Evolutionary conservation across 495 filamentous ascomycete species (phyloP), one percentile per base, ranked within the genome.

Genomic region (Neurospora sp.): DNA sequence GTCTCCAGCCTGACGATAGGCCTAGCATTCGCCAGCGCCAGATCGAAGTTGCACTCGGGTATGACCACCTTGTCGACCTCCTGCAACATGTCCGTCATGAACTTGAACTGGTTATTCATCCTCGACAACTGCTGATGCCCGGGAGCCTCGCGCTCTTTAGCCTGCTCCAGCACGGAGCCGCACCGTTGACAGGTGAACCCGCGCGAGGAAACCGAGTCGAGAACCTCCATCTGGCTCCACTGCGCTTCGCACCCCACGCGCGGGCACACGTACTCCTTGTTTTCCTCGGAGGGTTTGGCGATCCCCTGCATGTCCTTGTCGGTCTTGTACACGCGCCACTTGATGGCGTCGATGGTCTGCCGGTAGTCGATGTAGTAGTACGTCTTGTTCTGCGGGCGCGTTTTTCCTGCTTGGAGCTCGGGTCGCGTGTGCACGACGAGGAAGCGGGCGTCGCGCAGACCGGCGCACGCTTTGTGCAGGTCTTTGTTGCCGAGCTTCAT

Each of bases 281-380:
- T 89, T 79, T 98, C 96, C 39, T 91, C 88, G 38, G 88, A 89
- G 2, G 93, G 93, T 39, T 91, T 90, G 71, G 92, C 91, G 72
- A 91, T 90, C 16, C 88, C 87, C 79, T 97, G 93, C 74, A 98
- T 93, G 27, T 89, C 89, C 78, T 93, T 91, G 70, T 93, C 93
- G 72, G 97, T 84, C 69, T 89, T 88, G 79, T 93, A 93, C 70
- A 97, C 90, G 75, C 93, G 91, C 84, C 91, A 99, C 78, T 99
- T 99, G 84, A 97, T 94, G 16, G 94, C 94, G 81, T 99, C 96
- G 80, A 99, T 92, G 71, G 94, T 92, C 44, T 92, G 92, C 70
- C 95, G 93, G 76, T 96, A 94, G 78, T 97, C 93, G 82, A 99
- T 93, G 83, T 92, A 99, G 83, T 96, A 99, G 84, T 97, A 98